Evolutionary conservation across 2,329 filamentous ascomycete species (phyloP), one percentile per base, ranked within the genome.

Genomic region (Pestalotiopsis sp.): DNA sequence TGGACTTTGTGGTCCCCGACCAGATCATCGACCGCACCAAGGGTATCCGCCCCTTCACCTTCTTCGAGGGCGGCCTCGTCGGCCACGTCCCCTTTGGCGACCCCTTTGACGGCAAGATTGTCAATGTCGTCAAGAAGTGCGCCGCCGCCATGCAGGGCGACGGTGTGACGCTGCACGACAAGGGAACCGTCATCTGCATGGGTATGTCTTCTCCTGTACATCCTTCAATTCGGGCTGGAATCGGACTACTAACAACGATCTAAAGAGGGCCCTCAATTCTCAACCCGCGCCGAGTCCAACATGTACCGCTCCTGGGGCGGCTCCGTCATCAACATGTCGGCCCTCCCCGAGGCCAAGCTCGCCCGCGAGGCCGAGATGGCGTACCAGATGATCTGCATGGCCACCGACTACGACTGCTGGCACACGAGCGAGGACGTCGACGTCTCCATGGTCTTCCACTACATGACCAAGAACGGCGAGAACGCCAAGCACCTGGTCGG

Each of bases 381-480:
- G 45, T 98, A 98, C 82, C 94, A 97, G 84, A 97, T 98, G 89
- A 97, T 99, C 77, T 97, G 95, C 86, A 99, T 99, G 96, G 93
- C 94, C 41, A 99, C 96, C 36, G 96, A 99, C 85, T 99, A 99
- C 81, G 96, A 99, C 85, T 98, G 95, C 89, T 99, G 96, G 96
- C 92, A 95, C 78, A 90, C 88, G 23, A 88, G 88, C 63, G 92
- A 90, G 68, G 93, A 93, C 72, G 96, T 99, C 71, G 95, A 94
- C 71, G 96, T 99, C 25, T 93, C 95, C 81, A 97, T 98, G 93
- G 96, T 99, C 68, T 93, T 97, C 90, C 92, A 90, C 70, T 93
- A 97, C 82, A 99, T 99, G 96, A 92, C 92, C 79, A 92, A 94
- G 73, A 99, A 99, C 82, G 87, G 93, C 66, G 87, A 91, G 77